phyloP scores from a whole-genome alignment of 352 stramenopile genomes.

The Pythium brassicae region DNA sequence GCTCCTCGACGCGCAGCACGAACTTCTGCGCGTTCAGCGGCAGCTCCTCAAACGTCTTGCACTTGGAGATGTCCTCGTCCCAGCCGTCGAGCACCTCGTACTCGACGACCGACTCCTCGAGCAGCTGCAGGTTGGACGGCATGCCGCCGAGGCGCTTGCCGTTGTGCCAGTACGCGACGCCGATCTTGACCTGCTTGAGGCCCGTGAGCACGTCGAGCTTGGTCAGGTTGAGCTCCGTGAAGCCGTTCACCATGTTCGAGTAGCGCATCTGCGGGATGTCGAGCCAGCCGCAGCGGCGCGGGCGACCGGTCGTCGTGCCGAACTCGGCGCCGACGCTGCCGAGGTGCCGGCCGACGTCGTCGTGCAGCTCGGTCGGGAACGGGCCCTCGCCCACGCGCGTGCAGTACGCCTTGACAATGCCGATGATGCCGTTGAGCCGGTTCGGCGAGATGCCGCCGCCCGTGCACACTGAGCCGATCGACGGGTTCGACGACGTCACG shows the following conservation, averaged over 20 bases:
- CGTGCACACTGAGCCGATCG: slow-evolving; percentile 96
- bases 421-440: slow-evolving; percentile 92
- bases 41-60: slow-evolving; percentile 96
- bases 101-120: slow-evolving; percentile 93
- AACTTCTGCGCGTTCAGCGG: slow-evolving; percentile 94
- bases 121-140: slow-evolving; percentile 92
- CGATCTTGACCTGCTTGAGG: slow-evolving; percentile 94
- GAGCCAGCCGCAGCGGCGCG: slow-evolving; percentile 97
- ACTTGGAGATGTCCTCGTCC: slow-evolving; percentile 96
- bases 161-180: slow-evolving; percentile 94
- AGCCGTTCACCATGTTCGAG: slow-evolving; percentile 93
- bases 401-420: slow-evolving; percentile 99
- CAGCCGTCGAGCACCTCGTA: slow-evolving; percentile 94
- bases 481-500: slow-evolving; percentile 98
- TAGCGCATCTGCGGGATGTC: slow-evolving; percentile 96
- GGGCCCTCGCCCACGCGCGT: slow-evolving; percentile 98
- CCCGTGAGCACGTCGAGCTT: slow-evolving; percentile 99
- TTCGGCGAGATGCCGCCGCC: slow-evolving; percentile 94
- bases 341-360: slow-evolving; percentile 90
- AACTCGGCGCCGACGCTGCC: slow-evolving; percentile 94
- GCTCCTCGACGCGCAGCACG: slow-evolving; percentile 95
- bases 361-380: slow-evolving; percentile 97
- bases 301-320: slow-evolving; percentile 96
- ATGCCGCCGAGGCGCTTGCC: slow-evolving; percentile 93
- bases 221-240: slow-evolving; percentile 98